Base-by-base conservation (phyloP, 1,284 basidiomycete genomes). In the Microbotryum saponariae region DNA sequence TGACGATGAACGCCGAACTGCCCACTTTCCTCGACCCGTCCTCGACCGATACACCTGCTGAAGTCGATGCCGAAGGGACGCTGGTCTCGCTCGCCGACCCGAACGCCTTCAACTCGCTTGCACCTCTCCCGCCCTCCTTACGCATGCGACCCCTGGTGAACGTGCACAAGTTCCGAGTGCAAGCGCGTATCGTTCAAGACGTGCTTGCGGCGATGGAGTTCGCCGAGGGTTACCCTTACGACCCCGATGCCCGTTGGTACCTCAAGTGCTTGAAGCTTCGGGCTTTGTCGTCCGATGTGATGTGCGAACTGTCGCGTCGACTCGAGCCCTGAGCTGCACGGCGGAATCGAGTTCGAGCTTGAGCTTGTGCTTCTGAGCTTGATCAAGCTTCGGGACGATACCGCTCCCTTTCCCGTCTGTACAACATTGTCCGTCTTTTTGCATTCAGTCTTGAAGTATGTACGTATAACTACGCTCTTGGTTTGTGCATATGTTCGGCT, bases 1-100 rank as follows among this genome's bases (percentile, higher is more conserved):
- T 91, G 7, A 78, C 82, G 62, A 80, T 81, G 7, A 81, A 83
- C 70, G 82, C 80, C 74, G 81, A 81, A 63, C 79, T 91, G 0
- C 88, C 89, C 2, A 87, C 89, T 62, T 78, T 89, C 57, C 84
- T 91, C 66, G 89, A 91, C 71, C 89, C 89, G 0, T 88, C 87
- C 9, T 82, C 85, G 1, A 88, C 89, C 4, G 79, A 83, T 65
- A 81, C 83, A 61, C 77, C 81, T 0, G 85, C 89, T 8, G 78
- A 79, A 25, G 80, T 87, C 62, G 85, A 89, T 65, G 79, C 82
- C 3, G 10, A 45, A 37, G 59, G 61, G 18, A 20, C 48, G 1
- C 58, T 66, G 31, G 18, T 29, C 16, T 56, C 49, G 14, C 29
- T 67, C 59, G 51, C 56, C 12, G 25, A 57, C 33, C 60, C 61